Conservation (phyloP, 768 basidiomycete species). For the Lyophyllum decastes region DNA sequence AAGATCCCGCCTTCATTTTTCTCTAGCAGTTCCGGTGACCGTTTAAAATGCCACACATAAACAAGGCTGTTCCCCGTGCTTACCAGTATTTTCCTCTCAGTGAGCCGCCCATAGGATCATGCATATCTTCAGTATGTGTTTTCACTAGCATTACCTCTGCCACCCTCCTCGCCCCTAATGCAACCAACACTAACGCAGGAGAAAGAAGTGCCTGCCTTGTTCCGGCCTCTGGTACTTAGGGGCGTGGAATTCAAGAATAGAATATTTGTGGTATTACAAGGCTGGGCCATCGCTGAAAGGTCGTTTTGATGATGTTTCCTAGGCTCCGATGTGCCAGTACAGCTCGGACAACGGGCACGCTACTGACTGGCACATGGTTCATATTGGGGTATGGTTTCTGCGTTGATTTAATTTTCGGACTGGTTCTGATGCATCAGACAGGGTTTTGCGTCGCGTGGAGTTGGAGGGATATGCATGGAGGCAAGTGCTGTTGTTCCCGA, state of each 20-base stretch:
- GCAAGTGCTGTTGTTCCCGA: constrained; percentile 76
- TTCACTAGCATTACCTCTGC: not conserved
- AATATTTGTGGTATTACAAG: constrained; percentile 59
- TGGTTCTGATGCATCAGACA: constrained; percentile 15
- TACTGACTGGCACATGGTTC: constrained; percentile 84
- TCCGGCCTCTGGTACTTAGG: constrained; percentile 64
- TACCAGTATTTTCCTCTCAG: constrained; percentile 63
- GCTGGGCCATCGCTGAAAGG: not conserved
- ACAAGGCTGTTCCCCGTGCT: constrained; percentile 49
- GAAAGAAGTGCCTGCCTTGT: constrained; percentile 54
- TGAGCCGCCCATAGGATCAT: constrained; percentile 54
- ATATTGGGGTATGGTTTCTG: constrained; percentile 52
- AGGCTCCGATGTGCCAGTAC: constrained; percentile 87
- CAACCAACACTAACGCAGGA: constrained; percentile 40
- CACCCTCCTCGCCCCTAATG: not conserved
- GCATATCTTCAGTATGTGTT: constrained; percentile 15
- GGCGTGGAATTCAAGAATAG: constrained; percentile 73
- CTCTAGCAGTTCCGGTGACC: not conserved
- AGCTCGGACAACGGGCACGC: constrained; percentile 72
- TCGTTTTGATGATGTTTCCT: not conserved
- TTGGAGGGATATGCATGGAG: constrained; percentile 70
- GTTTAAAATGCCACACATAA: constrained; percentile 32
- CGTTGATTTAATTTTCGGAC: not conserved
- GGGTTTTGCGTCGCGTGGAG: constrained; percentile 72
- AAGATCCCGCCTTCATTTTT: not conserved